Base-by-base conservation (phyloP, 2,329 filamentous ascomycete genomes). In the Dryadomyces sulphureus region DNA sequence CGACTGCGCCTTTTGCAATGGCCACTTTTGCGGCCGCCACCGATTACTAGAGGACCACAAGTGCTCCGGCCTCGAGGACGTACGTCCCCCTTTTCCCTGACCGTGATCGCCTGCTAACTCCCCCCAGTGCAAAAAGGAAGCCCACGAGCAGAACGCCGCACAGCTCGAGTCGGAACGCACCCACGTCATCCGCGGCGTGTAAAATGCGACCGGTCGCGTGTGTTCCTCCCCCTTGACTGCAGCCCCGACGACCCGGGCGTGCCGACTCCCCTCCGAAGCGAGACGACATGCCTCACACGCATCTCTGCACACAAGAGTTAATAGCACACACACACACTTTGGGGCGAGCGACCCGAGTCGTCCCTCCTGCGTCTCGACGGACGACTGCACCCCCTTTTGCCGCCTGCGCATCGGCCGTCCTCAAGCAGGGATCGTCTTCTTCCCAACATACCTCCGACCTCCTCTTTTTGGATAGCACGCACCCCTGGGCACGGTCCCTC, bases 1-100 rank as follows among this genome's bases (percentile, higher is more conserved):
- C 46, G 90, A 96, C 69, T 98, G 92, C 67, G 82, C 80, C 50
- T 96, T 96, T 72, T 98, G 92, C 70, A 73, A 82, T 47, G 88
- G 89, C 40, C 85, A 93, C 62, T 96, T 86, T 71, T 98, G 92
- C 67, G 86, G 86, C 56, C 94, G 88, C 69, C 92, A 98, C 67
- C 77, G 92, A 47, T 75, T 96, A 67, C 67, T 96, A 53, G 92
- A 98, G 65, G 85, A 90, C 56, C 92, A 98, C 68, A 86, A 86
- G 67, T 98, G 92, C 69, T 79, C 77, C 53, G 88, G 88, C 36
- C 71, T 98, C 48, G 92, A 96, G 70, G 85, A 94, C 67, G 79
- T 82, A 69, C 69, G 79, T 69, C 54, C 24, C 25, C 6, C 5
- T 8, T 44, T 22, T 19, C 14, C n/a, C 22, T 43, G 17, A 7